Percentiles rank a stretch among this genome's conserved stretches.
phyloP scores from a whole-genome alignment of 768 basidiomycete species.

The Suillus plorans region DNA sequence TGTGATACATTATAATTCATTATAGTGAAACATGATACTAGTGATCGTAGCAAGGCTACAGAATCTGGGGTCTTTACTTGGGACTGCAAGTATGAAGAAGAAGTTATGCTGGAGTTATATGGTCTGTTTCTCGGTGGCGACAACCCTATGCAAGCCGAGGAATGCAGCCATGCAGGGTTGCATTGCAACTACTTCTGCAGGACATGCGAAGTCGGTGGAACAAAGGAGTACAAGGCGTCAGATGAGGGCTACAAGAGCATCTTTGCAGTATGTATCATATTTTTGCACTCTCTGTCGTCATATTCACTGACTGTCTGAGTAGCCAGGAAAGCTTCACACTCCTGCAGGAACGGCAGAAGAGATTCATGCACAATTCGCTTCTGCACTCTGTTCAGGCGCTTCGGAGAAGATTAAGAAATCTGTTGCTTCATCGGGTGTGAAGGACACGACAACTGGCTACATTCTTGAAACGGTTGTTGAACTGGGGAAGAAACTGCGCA shows the following conservation, averaged over 20 bases:
- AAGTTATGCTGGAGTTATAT: constrained; percentile 27
- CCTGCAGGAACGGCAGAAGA: constrained; percentile 2
- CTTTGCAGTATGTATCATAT: too few species aligned
- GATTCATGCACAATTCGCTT: constrained; percentile 6
- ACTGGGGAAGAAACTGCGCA: constrained; percentile 7
- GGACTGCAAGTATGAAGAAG: constrained; percentile 22
- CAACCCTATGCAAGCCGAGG: constrained; percentile 39
- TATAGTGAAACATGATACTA: too few species aligned
- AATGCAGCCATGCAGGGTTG: constrained; percentile 32
- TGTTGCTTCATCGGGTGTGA: not conserved
- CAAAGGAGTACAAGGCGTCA: constrained; percentile 17
- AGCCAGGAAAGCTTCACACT: constrained; percentile 4
- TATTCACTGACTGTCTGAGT: too few species aligned
- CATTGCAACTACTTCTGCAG: constrained; percentile 33
- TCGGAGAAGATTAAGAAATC: constrained; percentile 7
- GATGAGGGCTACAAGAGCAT: constrained; percentile 7
- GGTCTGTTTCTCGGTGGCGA: constrained; percentile 24
- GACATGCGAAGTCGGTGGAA: constrained; percentile 33
- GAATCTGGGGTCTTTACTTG: constrained; percentile 17
- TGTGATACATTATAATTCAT: not conserved
- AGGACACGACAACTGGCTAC: not conserved
- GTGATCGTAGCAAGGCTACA: constrained; percentile 9
- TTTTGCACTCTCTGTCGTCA: too few species aligned
- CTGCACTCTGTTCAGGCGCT: constrained; percentile 1
- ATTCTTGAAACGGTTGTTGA: constrained; percentile 6